phyloP scores from a whole-genome alignment of 495 filamentous ascomycete genomes.

The Tuber calosporum region DNA sequence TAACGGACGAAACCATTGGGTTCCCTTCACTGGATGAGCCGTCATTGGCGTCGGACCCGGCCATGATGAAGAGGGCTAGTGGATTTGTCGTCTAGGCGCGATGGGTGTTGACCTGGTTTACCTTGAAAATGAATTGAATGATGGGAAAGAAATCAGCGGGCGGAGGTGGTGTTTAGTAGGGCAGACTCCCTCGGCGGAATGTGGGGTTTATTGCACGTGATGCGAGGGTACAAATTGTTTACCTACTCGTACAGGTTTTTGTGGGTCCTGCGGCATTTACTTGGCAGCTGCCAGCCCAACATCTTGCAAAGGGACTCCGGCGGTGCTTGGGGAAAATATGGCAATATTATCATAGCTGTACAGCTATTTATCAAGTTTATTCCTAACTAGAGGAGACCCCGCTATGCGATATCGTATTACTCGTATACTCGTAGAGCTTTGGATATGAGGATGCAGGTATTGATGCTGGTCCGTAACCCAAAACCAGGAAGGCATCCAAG shows the following conservation, averaged over 20 bases:
- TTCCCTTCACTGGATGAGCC: constrained; percentile 19
- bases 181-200: neutral
- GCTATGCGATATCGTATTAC: too few species aligned
- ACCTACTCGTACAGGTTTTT: neutral
- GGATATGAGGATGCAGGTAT: neutral
- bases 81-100: constrained; percentile 3
- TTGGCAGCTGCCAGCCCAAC: neutral
- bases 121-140: neutral
- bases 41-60: constrained; percentile 16
- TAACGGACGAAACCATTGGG: constrained; percentile 33
- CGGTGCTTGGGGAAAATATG: neutral
- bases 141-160: neutral
- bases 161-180: neutral
- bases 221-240: neutral
- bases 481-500: neutral
- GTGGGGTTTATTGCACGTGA: neutral
- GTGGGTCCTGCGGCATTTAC: neutral
- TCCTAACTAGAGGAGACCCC: too few species aligned
- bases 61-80: constrained; percentile 16
- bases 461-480: neutral
- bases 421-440: too few species aligned
- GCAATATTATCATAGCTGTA: neutral
- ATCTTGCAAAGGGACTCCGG: neutral
- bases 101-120: neutral
- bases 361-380: too few species aligned